phyloP scores from a whole-genome alignment of 129 eudicot genomes.

The Chrysanthemum lavandulifolium region DNA sequence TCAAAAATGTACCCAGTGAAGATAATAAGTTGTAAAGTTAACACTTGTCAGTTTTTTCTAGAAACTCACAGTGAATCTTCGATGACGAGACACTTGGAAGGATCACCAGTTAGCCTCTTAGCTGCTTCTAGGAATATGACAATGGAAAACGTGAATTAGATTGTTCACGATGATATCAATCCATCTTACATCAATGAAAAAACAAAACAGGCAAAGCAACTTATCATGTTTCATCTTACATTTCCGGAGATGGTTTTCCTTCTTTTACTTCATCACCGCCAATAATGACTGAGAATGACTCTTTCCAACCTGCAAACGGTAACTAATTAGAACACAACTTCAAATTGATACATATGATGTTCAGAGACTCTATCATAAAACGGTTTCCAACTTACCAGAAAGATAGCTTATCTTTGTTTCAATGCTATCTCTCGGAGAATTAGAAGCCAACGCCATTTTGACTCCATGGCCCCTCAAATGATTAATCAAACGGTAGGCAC shows the following conservation, averaged over 20 bases:
- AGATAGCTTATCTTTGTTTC: conserved; percentile 79
- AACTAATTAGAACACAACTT: conserved; percentile 19
- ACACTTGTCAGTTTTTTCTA: not conserved
- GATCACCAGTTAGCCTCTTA: conserved; percentile 60
- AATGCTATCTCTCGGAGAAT: conserved; percentile 69
- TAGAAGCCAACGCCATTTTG: conserved; percentile 90
- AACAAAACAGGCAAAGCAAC: not conserved
- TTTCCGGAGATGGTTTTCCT: conserved; percentile 95
- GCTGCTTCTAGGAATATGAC: conserved; percentile 91
- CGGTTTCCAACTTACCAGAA: conserved; percentile 46
- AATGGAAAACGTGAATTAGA: conserved; percentile 25
- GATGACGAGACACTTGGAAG: conserved; percentile 77
- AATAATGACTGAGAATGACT: conserved; percentile 66
- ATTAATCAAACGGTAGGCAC: conserved; percentile 82
- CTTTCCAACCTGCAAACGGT: conserved; percentile 69
- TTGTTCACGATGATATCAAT: not conserved
- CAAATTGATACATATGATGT: conserved; percentile 13
- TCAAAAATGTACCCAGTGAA: not conserved
- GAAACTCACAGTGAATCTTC: conserved; percentile 89
- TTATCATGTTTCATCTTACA: conserved; percentile 48
- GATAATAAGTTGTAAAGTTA: not conserved
- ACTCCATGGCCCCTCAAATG: conserved; percentile 75
- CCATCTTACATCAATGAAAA: not conserved
- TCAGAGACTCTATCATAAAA: not conserved
- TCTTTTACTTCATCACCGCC: conserved; percentile 85